Conservation (phyloP, 2,329 filamentous ascomycete species). For the Verticillium nonalfalfae region DNA sequence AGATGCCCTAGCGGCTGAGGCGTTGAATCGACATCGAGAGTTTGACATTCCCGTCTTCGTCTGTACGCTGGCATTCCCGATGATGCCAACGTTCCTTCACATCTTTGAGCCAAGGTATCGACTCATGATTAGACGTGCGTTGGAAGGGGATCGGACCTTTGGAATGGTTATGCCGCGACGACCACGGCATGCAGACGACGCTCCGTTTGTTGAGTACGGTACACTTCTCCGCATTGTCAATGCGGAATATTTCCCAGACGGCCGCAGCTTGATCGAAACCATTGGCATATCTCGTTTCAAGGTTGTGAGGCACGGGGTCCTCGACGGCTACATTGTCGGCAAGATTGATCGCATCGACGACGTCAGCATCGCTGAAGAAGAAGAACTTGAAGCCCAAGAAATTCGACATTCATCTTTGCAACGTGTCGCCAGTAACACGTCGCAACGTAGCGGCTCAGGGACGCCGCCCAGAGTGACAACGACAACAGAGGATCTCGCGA, state of each 20-base stretch:
- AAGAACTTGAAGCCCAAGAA: slow-evolving; percentile 66
- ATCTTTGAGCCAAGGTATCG: slow-evolving; percentile 92
- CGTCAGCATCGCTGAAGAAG: slow-evolving; percentile 74
- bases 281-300: slow-evolving; percentile 72
- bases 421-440: slow-evolving; percentile 6
- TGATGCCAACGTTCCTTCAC: slow-evolving; percentile 79
- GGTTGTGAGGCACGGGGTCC: slow-evolving; percentile 54
- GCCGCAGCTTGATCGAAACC: slow-evolving; percentile 75
- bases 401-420: slow-evolving; percentile 23
- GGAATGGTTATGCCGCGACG: slow-evolving; percentile 77
- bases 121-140: slow-evolving; percentile 75
- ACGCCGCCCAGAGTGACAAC: slow-evolving; percentile 2
- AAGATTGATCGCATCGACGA: slow-evolving; percentile 73
- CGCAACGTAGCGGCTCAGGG: slow-evolving; percentile 1
- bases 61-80: slow-evolving; percentile 74
- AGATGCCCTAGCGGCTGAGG: slow-evolving; percentile 49
- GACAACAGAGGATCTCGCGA: slow-evolving; percentile 31
- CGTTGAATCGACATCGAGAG: slow-evolving; percentile 47
- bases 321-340: slow-evolving; percentile 77
- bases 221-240: slow-evolving; percentile 73
- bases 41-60: slow-evolving; percentile 69
- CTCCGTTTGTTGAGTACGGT: slow-evolving; percentile 63
- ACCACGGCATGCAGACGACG: slow-evolving; percentile 22
- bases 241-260: slow-evolving; percentile 68
- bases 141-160: slow-evolving; percentile 70